These are phyloP conservation scores for Solanum chilense DNA, from an alignment of 257 asterid species.

Conservation along the genomic window DNA sequence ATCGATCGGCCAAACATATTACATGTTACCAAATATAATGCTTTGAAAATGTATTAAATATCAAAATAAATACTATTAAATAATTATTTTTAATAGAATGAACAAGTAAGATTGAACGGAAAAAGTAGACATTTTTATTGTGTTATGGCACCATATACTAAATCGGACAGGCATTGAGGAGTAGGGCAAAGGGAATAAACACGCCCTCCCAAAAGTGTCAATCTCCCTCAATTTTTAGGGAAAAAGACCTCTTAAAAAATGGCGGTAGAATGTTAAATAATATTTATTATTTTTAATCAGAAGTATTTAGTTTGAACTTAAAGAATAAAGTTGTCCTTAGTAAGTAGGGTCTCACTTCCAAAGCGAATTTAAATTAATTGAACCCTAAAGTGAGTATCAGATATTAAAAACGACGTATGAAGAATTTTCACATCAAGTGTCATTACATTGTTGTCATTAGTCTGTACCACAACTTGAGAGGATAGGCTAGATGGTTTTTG, in stretches of 20 bases:
- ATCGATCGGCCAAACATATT: background rate
- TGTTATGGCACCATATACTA: background rate
- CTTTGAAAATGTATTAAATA: too few species aligned
- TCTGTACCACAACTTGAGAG: background rate
- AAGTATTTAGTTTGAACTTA: background rate
- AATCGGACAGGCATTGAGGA: background rate
- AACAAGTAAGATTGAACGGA: too few species aligned
- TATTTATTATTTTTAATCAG: background rate
- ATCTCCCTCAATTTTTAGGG: background rate
- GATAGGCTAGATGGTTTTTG: background rate
- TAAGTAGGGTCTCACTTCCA: accelerated
- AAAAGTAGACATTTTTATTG: too few species aligned
- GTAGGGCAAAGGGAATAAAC: background rate
- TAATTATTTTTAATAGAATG: too few species aligned
- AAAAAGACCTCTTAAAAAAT: background rate
- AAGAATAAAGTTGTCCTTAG: background rate
- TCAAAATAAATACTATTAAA: too few species aligned
- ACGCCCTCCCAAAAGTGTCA: background rate
- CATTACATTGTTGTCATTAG: background rate
- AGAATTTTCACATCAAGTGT: background rate
- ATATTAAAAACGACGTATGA: background rate
- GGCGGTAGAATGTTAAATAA: background rate
- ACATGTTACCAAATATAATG: too few species aligned
- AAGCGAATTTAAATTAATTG: background rate
- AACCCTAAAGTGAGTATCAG: accelerated